Percentiles rank a stretch among this genome's conserved stretches.
Evolutionary conservation across 352 stramenopile species (phyloP).

Genomic region (Globisporangium lucens): DNA sequence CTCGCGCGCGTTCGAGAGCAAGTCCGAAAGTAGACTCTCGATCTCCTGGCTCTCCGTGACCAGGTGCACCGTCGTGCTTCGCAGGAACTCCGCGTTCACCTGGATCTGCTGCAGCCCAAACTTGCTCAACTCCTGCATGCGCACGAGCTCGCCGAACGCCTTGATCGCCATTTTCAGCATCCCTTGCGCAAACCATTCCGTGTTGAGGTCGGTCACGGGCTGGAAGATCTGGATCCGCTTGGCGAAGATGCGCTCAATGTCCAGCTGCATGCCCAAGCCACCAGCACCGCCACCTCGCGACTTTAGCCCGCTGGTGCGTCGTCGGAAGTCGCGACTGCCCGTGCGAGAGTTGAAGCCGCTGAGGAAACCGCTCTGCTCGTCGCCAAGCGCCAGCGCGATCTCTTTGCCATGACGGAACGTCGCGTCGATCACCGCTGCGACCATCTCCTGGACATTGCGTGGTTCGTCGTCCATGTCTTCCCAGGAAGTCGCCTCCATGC

Average conservation of each 20-base stretch:
- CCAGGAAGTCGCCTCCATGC: constrained; percentile 51
- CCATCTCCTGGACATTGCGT: constrained; percentile 65
- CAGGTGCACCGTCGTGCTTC: constrained; percentile 47
- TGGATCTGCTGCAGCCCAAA: constrained; percentile 80
- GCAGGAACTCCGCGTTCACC: constrained; percentile 74
- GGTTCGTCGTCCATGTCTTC: constrained; percentile 60
- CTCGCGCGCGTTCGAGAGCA: constrained; percentile 76
- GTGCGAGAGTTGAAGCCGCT: constrained; percentile 37
- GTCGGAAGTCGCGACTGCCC: constrained; percentile 58
- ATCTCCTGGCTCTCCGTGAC: constrained; percentile 63
- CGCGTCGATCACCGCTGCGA: constrained; percentile 51
- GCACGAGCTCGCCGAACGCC: constrained; percentile 65
- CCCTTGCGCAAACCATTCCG: constrained; percentile 56
- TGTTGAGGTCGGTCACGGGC: constrained; percentile 39
- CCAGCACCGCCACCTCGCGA: constrained; percentile 38
- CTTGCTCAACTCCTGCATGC: constrained; percentile 53
- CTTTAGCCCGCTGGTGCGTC: constrained; percentile 48
- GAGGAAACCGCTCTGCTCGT: constrained; percentile 56
- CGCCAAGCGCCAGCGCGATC: constrained; percentile 53
- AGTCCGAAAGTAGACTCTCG: constrained; percentile 68
- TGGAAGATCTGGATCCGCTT: constrained; percentile 70
- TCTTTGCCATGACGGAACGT: constrained; percentile 59
- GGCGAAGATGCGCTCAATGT: constrained; percentile 84
- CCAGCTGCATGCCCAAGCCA: constrained; percentile 59
- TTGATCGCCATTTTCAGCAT: constrained; percentile 85